Evolutionary conservation across 2,329 filamentous ascomycete genomes (phyloP).

Genomic region (Thermomyces lanuginosus): DNA sequence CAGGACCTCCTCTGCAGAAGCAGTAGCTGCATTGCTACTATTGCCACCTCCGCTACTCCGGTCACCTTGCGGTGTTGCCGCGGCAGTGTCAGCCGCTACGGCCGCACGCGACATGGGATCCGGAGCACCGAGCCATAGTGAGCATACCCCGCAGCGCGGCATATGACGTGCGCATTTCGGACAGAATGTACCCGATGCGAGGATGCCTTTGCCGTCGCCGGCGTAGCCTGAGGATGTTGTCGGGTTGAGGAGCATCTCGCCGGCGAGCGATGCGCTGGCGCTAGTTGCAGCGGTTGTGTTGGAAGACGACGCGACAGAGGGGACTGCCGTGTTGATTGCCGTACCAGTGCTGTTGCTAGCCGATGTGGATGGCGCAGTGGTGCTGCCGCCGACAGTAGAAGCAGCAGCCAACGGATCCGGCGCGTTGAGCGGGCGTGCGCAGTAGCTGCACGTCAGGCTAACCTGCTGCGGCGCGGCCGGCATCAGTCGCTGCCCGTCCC

Average conservation of each 20-base stretch:
- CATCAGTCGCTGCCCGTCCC: conserved; percentile 33
- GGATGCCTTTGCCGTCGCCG: conserved; percentile 4
- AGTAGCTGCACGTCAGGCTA: conserved; percentile 44
- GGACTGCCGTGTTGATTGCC: conserved; percentile 4
- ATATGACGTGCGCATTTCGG: conserved; percentile 46
- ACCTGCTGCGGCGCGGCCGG: conserved; percentile 37
- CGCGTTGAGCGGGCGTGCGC: conserved; percentile 39
- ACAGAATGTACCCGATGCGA: conserved; percentile 38
- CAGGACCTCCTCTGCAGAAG: conserved; percentile 31
- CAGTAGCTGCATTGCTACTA: conserved; percentile 7
- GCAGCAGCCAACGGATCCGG: conserved; percentile 20
- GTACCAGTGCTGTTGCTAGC: too few relatives aligned
- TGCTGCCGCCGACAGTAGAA: conserved; percentile 18
- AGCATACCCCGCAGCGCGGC: conserved; percentile 47
- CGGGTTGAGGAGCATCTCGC: conserved; percentile 2
- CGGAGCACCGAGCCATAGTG: conserved; percentile 43
- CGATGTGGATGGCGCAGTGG: conserved; percentile 13
- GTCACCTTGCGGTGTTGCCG: conserved; percentile 4
- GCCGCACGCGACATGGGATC: conserved; percentile 33
- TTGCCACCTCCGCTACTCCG: conserved; percentile 1
- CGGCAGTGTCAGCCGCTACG: conserved; percentile 18
- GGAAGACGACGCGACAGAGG: conserved; percentile 3
- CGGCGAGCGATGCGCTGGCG: not conserved
- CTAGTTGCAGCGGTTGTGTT: conserved; percentile 2
- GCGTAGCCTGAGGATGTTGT: conserved; percentile 4